A percentile compares a stretch with the other conserved stretches of the same genome.
These are phyloP conservation scores for Camellia lanceoleosa DNA, from an alignment of 148 eudicot genomes.

Conservation along the genomic window DNA sequence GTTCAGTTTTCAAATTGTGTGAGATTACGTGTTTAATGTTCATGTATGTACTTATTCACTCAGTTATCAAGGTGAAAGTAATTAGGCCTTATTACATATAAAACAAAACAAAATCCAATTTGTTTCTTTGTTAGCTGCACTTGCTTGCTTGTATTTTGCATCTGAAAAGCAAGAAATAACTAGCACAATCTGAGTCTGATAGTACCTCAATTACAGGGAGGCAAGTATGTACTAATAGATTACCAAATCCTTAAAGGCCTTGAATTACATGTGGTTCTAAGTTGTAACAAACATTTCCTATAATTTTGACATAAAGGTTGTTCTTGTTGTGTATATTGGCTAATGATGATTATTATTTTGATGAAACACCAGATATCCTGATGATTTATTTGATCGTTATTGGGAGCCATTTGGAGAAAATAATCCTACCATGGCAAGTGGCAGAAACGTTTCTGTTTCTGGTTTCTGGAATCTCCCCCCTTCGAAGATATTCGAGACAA, in stretches of 20 bases:
- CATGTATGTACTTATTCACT: neutral
- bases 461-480: conserved; percentile 96
- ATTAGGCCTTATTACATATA: neutral
- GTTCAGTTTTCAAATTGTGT: no score
- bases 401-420: conserved; percentile 80
- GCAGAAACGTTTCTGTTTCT: conserved; percentile 52
- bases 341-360: conserved; percentile 7
- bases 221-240: neutral
- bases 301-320: neutral
- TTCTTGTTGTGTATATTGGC: conserved; percentile 1
- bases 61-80: neutral
- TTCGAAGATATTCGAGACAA: conserved; percentile 59
- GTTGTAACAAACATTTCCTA: neutral
- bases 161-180: neutral
- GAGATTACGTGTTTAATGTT: neutral
- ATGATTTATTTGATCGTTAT: conserved; percentile 80
- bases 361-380: conserved; percentile 64
- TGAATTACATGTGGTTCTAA: neutral
- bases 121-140: neutral
- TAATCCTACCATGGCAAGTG: conserved; percentile 32
- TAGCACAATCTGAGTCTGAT: neutral
- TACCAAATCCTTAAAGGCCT: neutral
- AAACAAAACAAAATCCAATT: neutral
- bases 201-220: neutral
- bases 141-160: neutral